Percentiles rank a stretch among this genome's conserved stretches.
Evolutionary conservation across 768 basidiomycete species (phyloP).

Genomic region (Naganishia randhawae): DNA sequence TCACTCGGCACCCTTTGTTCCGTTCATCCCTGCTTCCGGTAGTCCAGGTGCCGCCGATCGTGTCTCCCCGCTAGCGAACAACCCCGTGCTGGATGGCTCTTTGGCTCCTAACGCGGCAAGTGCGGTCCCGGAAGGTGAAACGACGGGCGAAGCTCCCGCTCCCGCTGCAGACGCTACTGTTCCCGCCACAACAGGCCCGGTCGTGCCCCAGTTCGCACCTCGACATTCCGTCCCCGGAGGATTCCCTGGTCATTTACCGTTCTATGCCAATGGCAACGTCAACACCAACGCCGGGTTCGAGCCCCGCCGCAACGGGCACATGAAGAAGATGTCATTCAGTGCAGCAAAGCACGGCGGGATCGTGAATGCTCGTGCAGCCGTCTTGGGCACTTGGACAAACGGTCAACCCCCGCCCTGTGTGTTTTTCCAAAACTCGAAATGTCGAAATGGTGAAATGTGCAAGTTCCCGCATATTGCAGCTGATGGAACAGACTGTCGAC

Average conservation of each 20-base stretch:
- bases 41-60: background rate
- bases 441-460: conserved; percentile 50
- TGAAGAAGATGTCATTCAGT: conserved; percentile 48
- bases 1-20: conserved; percentile 27
- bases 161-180: background rate
- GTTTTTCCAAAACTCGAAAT: conserved; percentile 48
- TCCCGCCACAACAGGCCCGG: no score
- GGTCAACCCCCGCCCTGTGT: conserved; percentile 46
- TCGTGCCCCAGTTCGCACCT: background rate
- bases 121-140: conserved; percentile 5
- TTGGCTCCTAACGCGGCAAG: background rate
- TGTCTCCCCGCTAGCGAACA: background rate
- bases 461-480: conserved; percentile 51
- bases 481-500: conserved; percentile 49
- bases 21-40: conserved; percentile 8
- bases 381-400: conserved; percentile 45
- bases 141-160: background rate
- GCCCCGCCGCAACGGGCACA: conserved; percentile 30
- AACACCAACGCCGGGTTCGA: conserved; percentile 24
- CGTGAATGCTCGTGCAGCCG: conserved; percentile 31
- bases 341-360: conserved; percentile 29
- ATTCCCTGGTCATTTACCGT: conserved; percentile 7
- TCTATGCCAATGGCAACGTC: conserved; percentile 5
- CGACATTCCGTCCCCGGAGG: background rate
- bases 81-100: background rate